Percentiles rank a stretch among this genome's conserved stretches.
phyloP scores from a whole-genome alignment of 2,329 filamentous ascomycete genomes.

The Aureobasidium melanogenum region DNA sequence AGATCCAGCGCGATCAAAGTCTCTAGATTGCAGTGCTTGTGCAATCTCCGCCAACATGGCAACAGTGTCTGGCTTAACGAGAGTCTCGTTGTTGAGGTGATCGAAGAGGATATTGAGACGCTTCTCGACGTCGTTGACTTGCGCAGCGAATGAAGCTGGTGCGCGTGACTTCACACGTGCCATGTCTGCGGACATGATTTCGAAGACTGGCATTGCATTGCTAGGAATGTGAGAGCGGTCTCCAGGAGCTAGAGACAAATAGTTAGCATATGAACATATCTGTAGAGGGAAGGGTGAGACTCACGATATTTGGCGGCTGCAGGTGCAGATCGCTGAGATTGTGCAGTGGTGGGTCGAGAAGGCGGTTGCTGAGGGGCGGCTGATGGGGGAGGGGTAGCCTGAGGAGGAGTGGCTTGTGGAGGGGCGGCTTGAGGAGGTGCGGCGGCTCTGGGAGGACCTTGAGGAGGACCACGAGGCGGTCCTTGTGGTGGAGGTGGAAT shows the following conservation, averaged over 20 bases:
- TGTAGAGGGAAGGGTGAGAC: constrained; percentile 22
- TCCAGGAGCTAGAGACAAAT: constrained; percentile 37
- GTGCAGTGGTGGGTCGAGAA: constrained; percentile 38
- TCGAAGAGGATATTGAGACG: constrained; percentile 90
- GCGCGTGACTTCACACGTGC: constrained; percentile 79
- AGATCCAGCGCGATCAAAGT: constrained; percentile 37
- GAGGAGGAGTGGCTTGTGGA: constrained; percentile 30
- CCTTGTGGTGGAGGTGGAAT: constrained; percentile 30
- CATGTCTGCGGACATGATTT: constrained; percentile 76
- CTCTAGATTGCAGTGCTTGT: constrained; percentile 29
- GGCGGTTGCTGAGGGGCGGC: constrained; percentile 19
- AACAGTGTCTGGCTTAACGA: constrained; percentile 72
- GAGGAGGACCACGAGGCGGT: constrained; percentile 36
- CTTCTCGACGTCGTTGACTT: constrained; percentile 92
- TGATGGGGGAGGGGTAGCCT: constrained; percentile 26
- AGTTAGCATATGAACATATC: not conserved
- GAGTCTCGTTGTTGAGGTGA: constrained; percentile 90
- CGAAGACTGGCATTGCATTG: constrained; percentile 66
- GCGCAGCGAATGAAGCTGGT: constrained; percentile 73
- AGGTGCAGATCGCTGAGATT: constrained; percentile 40
- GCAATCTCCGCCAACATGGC: constrained; percentile 53
- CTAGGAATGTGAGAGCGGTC: constrained; percentile 84
- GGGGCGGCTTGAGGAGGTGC: constrained; percentile 42
- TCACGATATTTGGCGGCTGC: constrained; percentile 61
- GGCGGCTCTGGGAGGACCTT: constrained; percentile 37